phyloP scores from a whole-genome alignment of 768 basidiomycete genomes.

The Butyriboletus loyo region DNA sequence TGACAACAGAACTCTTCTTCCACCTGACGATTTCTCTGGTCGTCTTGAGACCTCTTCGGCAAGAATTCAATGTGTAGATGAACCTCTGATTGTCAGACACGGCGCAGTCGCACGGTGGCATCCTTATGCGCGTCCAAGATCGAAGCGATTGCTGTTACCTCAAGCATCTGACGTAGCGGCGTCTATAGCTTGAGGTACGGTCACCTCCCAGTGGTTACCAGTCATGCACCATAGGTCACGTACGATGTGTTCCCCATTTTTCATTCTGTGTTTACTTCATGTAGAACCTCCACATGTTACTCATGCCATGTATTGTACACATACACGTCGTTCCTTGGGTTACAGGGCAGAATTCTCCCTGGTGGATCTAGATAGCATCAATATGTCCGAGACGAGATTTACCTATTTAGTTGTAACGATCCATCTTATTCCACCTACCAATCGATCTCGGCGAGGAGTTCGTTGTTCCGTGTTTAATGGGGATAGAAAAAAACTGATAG shows the following conservation, averaged over 20 bases:
- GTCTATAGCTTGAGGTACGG: background rate
- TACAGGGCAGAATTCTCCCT: background rate
- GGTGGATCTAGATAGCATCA: background rate
- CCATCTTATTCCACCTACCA: background rate
- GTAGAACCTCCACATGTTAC: background rate
- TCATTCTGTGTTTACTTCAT: background rate
- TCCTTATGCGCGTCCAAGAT: slow-evolving; percentile 17
- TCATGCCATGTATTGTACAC: background rate
- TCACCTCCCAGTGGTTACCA: background rate
- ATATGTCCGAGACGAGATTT: slow-evolving; percentile 1
- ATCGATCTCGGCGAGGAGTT: background rate
- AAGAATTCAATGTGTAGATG: slow-evolving; percentile 8
- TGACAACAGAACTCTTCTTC: slow-evolving; percentile 6
- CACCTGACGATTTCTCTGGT: slow-evolving; percentile 16
- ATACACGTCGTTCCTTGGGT: background rate
- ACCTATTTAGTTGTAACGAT: background rate
- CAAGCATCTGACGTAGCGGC: slow-evolving; percentile 2
- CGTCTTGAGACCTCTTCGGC: background rate
- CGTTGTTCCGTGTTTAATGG: background rate
- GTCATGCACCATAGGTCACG: background rate
- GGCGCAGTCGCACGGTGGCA: slow-evolving; percentile 3
- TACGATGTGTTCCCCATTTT: background rate
- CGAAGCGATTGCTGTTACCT: slow-evolving; percentile 20
- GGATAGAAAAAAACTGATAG: background rate
- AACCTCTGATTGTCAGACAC: slow-evolving; percentile 11